phyloP scores from a whole-genome alignment of 2,329 filamentous ascomycete genomes.

The Atkinsonella texensis region DNA sequence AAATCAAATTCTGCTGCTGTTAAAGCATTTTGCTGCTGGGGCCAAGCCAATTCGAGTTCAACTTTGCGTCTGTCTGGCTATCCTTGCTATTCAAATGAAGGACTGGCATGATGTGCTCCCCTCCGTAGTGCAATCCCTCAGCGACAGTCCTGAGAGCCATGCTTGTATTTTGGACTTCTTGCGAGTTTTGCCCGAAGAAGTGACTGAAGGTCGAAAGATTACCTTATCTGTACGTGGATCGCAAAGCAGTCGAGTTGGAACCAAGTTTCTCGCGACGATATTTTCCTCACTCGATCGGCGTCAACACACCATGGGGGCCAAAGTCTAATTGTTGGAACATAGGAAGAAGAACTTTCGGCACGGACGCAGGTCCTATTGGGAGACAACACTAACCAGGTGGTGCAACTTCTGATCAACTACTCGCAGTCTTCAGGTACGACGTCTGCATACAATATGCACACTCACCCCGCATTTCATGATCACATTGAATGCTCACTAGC shows the following conservation, averaged over 20 bases:
- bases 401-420: conserved; percentile 80
- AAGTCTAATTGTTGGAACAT: conserved; percentile 33
- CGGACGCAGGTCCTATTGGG: conserved; percentile 83
- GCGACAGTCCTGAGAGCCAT: conserved; percentile 63
- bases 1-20: conserved; percentile 69
- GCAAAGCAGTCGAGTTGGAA: conserved; percentile 34
- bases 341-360: conserved; percentile 88
- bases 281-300: conserved; percentile 20
- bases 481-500: neutral
- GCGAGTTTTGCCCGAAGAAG: conserved; percentile 93
- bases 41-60: conserved; percentile 81
- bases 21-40: conserved; percentile 70
- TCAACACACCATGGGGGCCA: conserved; percentile 16
- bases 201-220: conserved; percentile 98
- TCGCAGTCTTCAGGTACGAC: conserved; percentile 76
- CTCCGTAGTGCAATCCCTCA: conserved; percentile 67
- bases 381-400: conserved; percentile 80
- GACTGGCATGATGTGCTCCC: conserved; percentile 88
- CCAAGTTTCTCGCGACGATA: conserved; percentile 20
- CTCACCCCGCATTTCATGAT: neutral
- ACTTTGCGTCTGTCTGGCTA: conserved; percentile 87
- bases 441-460: neutral
- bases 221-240: conserved; percentile 91
- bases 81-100: conserved; percentile 91
- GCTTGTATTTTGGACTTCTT: conserved; percentile 91